phyloP scores from a whole-genome alignment of 164 flowering plant species.

The Akebia trifoliata region DNA sequence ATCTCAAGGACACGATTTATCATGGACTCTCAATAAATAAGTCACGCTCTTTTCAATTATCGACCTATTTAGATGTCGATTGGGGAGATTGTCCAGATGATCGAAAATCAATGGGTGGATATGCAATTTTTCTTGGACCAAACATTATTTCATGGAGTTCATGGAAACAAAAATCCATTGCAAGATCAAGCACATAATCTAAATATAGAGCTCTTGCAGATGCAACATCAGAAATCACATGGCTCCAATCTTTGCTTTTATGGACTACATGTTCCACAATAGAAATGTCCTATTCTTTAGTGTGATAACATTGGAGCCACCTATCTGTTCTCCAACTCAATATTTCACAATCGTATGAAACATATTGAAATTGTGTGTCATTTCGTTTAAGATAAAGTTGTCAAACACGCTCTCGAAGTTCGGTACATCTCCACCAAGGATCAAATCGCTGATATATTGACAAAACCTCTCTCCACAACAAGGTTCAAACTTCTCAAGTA shows the following conservation, averaged over 20 bases:
- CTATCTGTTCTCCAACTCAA: not conserved
- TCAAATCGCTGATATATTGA: not conserved
- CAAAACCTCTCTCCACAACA: too few species aligned
- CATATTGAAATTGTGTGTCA: not conserved
- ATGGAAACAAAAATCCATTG: not conserved
- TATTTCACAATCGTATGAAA: slow-evolving; percentile 5
- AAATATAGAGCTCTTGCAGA: not conserved
- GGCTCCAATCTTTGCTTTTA: not conserved
- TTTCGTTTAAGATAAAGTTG: too few species aligned
- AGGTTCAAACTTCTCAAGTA: too few species aligned
- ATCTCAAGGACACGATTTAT: not conserved
- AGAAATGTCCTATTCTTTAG: not conserved
- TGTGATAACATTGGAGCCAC: slow-evolving; percentile 1
- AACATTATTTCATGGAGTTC: not conserved
- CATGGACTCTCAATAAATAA: not conserved
- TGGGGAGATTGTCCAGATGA: too few species aligned
- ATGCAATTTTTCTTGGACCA: not conserved
- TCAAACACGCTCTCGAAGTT: slow-evolving; percentile 2
- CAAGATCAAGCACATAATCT: not conserved
- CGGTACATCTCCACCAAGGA: slow-evolving; percentile 6
- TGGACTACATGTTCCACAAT: not conserved
- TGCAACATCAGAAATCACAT: not conserved
- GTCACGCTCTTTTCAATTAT: not conserved
- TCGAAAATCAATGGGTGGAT: too few species aligned
- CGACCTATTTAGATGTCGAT: not conserved